A percentile compares a stretch with the other conserved stretches of the same genome.
These are phyloP conservation scores for Apiotrichum gamsii DNA, from an alignment of 1,284 basidiomycete genomes.

Conservation along the genomic window DNA sequence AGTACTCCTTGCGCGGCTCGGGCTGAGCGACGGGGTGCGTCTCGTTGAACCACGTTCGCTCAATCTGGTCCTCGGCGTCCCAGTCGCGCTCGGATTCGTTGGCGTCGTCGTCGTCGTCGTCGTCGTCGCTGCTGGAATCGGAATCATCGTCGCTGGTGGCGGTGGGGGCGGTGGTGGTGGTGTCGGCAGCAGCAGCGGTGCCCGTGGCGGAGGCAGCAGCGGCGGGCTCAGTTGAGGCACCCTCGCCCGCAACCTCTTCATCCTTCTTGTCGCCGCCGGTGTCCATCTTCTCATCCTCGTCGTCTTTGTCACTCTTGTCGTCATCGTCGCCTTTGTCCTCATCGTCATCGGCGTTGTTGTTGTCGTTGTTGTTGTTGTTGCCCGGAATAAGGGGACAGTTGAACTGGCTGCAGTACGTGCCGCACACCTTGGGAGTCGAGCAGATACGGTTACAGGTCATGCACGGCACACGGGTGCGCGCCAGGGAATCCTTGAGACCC, in stretches of 20 bases:
- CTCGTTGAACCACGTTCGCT: conserved; percentile 7
- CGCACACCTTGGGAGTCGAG: neutral
- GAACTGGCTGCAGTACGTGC: neutral
- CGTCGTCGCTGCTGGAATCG: too few species aligned
- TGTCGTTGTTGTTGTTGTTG: neutral
- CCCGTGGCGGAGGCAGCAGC: neutral
- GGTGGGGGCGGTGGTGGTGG: neutral
- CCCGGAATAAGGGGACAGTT: neutral
- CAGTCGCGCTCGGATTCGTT: neutral
- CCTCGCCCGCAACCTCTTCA: neutral
- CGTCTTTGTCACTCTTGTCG: neutral
- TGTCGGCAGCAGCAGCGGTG: neutral
- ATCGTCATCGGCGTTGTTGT: neutral
- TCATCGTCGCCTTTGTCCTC: conserved; percentile 1
- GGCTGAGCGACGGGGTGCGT: conserved; percentile 10
- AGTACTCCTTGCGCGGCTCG: conserved; percentile 9
- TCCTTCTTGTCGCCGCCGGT: neutral
- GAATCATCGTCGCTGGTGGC: neutral
- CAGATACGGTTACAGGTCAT: conserved; percentile 3
- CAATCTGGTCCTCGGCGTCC: neutral
- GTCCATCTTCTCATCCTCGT: neutral
- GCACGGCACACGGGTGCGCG: conserved; percentile 2
- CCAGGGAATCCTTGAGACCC: neutral
- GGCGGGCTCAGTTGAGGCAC: neutral
- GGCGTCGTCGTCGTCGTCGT: neutral